Evolutionary conservation across 495 filamentous ascomycete genomes (phyloP), one percentile per base, ranked within the genome.

Genomic region (Letharia columbiana): DNA sequence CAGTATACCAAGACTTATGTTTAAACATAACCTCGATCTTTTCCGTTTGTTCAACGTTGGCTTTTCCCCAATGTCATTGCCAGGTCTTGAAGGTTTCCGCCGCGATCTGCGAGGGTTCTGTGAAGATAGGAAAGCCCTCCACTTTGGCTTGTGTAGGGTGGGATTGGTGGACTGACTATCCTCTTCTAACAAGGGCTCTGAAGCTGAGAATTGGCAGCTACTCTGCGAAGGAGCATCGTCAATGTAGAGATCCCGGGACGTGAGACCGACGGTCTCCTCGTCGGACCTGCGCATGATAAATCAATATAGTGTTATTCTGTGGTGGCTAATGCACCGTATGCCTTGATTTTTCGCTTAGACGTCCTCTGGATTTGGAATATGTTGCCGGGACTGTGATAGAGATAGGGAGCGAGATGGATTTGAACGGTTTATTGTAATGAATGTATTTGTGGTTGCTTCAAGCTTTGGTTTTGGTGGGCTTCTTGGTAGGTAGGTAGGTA

Each of bases 1-100:
- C 31, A 69, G 39, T 44, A 69, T 61, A 33, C 65, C 65, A 54
- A 69, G 12, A 40, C 47, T 61, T 28, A 45, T n/a, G 31, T 52
- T 67, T 33, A 67, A 28, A 54, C 64, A 67, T 33, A 62, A 58
- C n/a, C 68, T 52, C 13, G 56, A 69, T 59, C 44, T 39, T 60
- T 50, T 63, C 47, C 61, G 13, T 17, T 47, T 35, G 4, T 41
- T 49, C 6, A 28, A 20, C 20, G 39, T 33, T 4, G 23, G 17
- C 41, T 60, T 56, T 45, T 66, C 63, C 31, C 58, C 28, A 56
- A 45, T 62, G 4, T 18, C 49, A 12, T 66, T 65, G 28, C 40
- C 52, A 6, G 41, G 5, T n/a, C 20, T 65, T 39, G 54, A 65
- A 28, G 63, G 20, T n/a, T 45, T 65, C 33, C 40, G 54, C n/a